Conservation (phyloP, 768 basidiomycete genomes). For the Lyophyllum decastes region DNA sequence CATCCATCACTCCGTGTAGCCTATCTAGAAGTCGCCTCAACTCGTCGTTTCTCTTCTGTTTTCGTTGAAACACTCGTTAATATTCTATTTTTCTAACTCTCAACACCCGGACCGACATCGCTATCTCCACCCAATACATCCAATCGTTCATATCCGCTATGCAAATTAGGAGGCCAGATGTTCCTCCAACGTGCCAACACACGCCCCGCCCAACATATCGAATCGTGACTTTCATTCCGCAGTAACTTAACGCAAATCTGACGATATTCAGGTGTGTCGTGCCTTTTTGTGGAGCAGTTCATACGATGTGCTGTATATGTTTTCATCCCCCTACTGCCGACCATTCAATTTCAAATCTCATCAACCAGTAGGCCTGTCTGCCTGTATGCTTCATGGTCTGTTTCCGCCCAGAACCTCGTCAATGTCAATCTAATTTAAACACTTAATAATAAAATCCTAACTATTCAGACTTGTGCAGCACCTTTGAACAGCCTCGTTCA, state of each 20-base stretch:
- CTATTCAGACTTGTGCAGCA: too few species aligned
- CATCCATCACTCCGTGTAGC: conserved; percentile 29
- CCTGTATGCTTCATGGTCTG: background rate
- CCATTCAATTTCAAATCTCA: background rate
- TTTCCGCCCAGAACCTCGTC: background rate
- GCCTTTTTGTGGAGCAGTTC: background rate
- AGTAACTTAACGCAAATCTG: too few species aligned
- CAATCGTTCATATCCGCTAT: background rate
- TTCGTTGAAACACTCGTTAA: conserved; percentile 7
- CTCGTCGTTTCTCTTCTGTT: conserved; percentile 12
- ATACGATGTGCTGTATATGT: background rate
- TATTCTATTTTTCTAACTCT: conserved; percentile 7
- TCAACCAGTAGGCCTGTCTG: background rate
- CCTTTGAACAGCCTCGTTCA: background rate
- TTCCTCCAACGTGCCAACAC: background rate
- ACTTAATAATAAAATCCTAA: too few species aligned
- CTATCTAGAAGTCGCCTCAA: conserved; percentile 28
- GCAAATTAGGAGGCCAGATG: background rate
- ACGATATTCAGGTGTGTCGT: background rate
- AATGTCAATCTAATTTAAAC: background rate
- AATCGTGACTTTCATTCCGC: too few species aligned
- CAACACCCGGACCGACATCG: background rate
- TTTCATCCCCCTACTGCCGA: background rate
- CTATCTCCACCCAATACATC: background rate
- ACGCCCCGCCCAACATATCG: background rate